These are phyloP conservation scores for Bretschneidera sinensis DNA, from an alignment of 345 rosid species.

Conservation along the genomic window DNA sequence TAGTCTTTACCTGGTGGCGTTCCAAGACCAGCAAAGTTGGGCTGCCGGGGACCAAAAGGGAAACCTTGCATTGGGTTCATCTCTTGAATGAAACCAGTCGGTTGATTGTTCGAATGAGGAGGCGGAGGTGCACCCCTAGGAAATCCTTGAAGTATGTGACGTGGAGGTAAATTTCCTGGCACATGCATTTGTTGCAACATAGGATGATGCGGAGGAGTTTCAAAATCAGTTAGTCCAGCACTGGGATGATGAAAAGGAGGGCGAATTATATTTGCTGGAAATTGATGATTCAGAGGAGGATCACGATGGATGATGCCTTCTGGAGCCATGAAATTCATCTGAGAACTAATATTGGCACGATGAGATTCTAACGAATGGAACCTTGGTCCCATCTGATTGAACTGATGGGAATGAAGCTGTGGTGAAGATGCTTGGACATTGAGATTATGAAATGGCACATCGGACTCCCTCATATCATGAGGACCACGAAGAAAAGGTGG, in stretches of 20 bases:
- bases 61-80: conserved; percentile 55
- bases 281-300: conserved; percentile 46
- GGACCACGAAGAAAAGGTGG: conserved; percentile 44
- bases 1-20: conserved; percentile 40
- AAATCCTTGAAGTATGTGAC: conserved; percentile 53
- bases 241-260: conserved; percentile 61
- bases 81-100: conserved; percentile 50
- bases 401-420: conserved; percentile 45
- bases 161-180: conserved; percentile 51
- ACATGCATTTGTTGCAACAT: conserved; percentile 64
- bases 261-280: conserved; percentile 47
- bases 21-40: conserved; percentile 44
- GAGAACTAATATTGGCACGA: conserved; percentile 51
- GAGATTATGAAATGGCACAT: conserved; percentile 36
- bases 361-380: conserved; percentile 58
- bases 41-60: conserved; percentile 53
- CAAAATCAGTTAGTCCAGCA: conserved; percentile 52
- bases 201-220: conserved; percentile 51
- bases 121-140: conserved; percentile 38
- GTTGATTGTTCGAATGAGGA: conserved; percentile 54
- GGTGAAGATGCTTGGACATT: conserved; percentile 40
- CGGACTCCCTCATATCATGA: conserved; percentile 43
- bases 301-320: conserved; percentile 57
- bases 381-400: conserved; percentile 50
- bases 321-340: conserved; percentile 48